A percentile compares a stretch with the other conserved stretches of the same genome.
phyloP scores from a whole-genome alignment of 1,284 basidiomycete species.

The Takashimella tepidaria region DNA sequence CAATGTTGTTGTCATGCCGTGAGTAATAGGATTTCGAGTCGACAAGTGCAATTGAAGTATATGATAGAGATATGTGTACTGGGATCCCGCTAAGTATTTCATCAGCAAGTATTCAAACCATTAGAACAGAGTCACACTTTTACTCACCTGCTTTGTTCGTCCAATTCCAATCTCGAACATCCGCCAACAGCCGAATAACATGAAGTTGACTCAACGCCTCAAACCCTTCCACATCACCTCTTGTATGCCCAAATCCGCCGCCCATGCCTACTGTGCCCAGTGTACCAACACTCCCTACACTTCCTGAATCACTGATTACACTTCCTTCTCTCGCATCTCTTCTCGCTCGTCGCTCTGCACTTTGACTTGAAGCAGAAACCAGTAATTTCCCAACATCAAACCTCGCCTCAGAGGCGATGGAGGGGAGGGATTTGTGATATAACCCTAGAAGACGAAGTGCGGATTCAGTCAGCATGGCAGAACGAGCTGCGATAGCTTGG shows the following conservation, averaged over 20 bases:
- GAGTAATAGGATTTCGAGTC: conserved; percentile 55
- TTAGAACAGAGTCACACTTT: background rate
- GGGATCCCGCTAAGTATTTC: conserved; percentile 34
- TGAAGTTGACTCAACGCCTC: conserved; percentile 68
- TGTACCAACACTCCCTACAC: conserved; percentile 42
- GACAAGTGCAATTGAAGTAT: conserved; percentile 62
- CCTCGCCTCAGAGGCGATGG: conserved; percentile 66
- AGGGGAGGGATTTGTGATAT: conserved; percentile 72
- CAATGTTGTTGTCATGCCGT: conserved; percentile 56
- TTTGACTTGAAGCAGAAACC: conserved; percentile 51
- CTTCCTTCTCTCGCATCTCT: conserved; percentile 42
- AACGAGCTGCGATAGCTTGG: conserved; percentile 31
- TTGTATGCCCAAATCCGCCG: conserved; percentile 47
- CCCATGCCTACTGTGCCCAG: conserved; percentile 47
- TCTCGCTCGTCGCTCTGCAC: conserved; percentile 38
- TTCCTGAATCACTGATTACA: conserved; percentile 41
- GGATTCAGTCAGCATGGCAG: conserved; percentile 66
- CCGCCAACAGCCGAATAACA: conserved; percentile 63
- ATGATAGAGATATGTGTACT: conserved; percentile 56
- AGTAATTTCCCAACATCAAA: conserved; percentile 83
- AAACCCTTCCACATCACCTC: conserved; percentile 52
- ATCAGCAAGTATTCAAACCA: conserved; percentile 11
- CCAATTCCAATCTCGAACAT: conserved; percentile 73
- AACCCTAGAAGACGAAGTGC: conserved; percentile 75
- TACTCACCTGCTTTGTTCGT: conserved; percentile 62